Evolutionary conservation across 345 rosid genomes (phyloP), one percentile per base, ranked within the genome.

Genomic region (Salix dunnii): DNA sequence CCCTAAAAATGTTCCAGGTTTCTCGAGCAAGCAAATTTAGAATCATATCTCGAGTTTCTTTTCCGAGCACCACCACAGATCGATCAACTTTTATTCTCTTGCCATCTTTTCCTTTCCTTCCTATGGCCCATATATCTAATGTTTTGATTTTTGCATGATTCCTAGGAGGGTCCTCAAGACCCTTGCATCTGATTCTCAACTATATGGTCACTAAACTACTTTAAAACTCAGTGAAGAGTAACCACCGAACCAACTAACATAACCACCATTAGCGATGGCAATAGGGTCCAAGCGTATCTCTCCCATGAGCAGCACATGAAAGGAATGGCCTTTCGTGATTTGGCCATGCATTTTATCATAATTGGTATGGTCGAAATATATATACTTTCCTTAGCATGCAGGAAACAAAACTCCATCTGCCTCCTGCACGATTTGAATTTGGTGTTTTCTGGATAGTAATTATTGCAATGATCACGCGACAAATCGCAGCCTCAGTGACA

Each of bases 21-120:
- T 85, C 78, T 77, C 31, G 78, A 80, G 65, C 82, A 87, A 87
- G 88, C 82, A 84, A 84, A 65, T 66, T 70, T 67, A 66, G 86
- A 84, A 83, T 85, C 88, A 79, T 85, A 78, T 81, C 84, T 74
- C 68, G 21, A 38, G 75, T 67, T 67, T 63, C 42, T 64, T 33
- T 55, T 7, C 28, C 51, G 28, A 46, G 51, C 12, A 48, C 36
- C 63, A 43, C 79, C 53, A 51, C 67, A 20, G 5, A 16, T 18
- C 36, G 67, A 35, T 46, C 67, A 5, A 7, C 48, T 40, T 42
- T 38, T 43, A 5, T 35, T 9, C 27, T 21, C 20, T 40, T 68
- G 20, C 43, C 42, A 8, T 21, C 31, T 25, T 49, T 74, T 35
- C 20, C 36, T 40, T 53, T 40, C 27, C 36, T 43, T 76, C 48